Base-by-base conservation (phyloP, 2,329 filamentous ascomycete species). In the Penicillium digitatum region DNA sequence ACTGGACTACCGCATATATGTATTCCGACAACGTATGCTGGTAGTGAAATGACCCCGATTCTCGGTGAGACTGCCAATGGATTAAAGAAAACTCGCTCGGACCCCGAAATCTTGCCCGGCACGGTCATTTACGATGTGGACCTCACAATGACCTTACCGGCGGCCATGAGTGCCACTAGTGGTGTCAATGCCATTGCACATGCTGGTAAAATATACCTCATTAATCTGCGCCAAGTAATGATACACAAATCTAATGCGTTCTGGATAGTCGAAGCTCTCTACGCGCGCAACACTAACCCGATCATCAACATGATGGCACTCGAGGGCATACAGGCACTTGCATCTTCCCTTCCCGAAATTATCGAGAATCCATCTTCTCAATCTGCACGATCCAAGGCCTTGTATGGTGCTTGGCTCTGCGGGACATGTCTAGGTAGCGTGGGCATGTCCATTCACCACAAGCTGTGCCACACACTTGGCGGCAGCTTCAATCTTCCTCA, bases 131-230 rank as follows among this genome's bases (percentile, higher is more conserved):
- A 87, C 65, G 84, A 87, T 71, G 82, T 86, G 18, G 78, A 85
- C 62, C 70, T 86, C 52, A 86, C 84, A 0, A 76, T 84, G 77
- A 82, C 79, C 1, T 71, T 87, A 24, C 83, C 84, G 0, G 63
- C 70, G 2, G 69, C 66, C 0, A 73, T 84, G 67, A 82, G 78
- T 58, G 78, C 79, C 2, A 83, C 79, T 0, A 86, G 82, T 55
- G 84, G 84, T 43, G 76, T 87, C 45, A 87, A 87, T 65, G 84
- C 85, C 0, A 84, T 87, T 68, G 84, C 85, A 2, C 85, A 87
- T 70, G 79, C 83, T 39, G 77, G 78, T 80, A 56, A 56, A 58
- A 72, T 39, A 29, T 42, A 14, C 47, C 22, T 48, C 3, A 29
- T 34, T 43, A 31, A 37, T 11, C 5, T 5, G 6, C 20, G 3